Conservation (phyloP, 1,284 basidiomycete genomes). For the Apiotrichum gracile region DNA sequence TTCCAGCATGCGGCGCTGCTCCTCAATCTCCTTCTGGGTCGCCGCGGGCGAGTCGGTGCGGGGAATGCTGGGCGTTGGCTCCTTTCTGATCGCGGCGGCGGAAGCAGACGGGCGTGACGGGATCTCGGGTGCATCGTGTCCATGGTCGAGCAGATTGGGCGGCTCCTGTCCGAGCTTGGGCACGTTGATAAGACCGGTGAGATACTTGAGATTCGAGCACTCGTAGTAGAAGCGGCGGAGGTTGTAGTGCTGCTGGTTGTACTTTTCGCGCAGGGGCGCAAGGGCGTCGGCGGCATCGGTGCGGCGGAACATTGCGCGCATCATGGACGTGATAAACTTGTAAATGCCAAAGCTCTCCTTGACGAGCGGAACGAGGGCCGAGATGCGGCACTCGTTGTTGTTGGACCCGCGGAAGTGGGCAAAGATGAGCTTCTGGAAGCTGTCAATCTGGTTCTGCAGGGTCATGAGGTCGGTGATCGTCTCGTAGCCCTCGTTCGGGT, state of each 20-base stretch:
- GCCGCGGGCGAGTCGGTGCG: conserved; percentile 58
- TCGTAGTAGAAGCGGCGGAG: conserved; percentile 96
- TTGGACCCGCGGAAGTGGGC: conserved; percentile 80
- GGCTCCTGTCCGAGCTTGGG: conserved; percentile 95
- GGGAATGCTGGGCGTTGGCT: conserved; percentile 54
- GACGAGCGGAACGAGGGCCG: conserved; percentile 83
- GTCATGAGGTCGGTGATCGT: conserved; percentile 94
- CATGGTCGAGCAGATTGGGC: conserved; percentile 80
- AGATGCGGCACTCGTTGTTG: conserved; percentile 94
- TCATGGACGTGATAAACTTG: conserved; percentile 93
- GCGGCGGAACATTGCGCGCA: conserved; percentile 87
- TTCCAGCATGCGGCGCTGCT: conserved; percentile 92
- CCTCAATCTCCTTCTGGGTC: conserved; percentile 71
- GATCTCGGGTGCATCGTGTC: conserved; percentile 66
- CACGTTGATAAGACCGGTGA: conserved; percentile 92
- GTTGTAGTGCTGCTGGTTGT: conserved; percentile 79
- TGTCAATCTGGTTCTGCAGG: conserved; percentile 92
- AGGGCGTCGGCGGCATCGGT: conserved; percentile 81
- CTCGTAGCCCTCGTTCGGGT: conserved; percentile 96
- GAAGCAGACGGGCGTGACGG: conserved; percentile 70
- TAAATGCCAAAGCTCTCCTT: conserved; percentile 98
- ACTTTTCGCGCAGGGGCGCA: conserved; percentile 76
- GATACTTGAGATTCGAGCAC: conserved; percentile 91
- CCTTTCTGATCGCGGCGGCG: conserved; percentile 35
- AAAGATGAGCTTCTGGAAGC: conserved; percentile 93